These are phyloP conservation scores for Setomelanomma holmii DNA, from an alignment of 2,329 filamentous ascomycete genomes.

Conservation along the genomic window DNA sequence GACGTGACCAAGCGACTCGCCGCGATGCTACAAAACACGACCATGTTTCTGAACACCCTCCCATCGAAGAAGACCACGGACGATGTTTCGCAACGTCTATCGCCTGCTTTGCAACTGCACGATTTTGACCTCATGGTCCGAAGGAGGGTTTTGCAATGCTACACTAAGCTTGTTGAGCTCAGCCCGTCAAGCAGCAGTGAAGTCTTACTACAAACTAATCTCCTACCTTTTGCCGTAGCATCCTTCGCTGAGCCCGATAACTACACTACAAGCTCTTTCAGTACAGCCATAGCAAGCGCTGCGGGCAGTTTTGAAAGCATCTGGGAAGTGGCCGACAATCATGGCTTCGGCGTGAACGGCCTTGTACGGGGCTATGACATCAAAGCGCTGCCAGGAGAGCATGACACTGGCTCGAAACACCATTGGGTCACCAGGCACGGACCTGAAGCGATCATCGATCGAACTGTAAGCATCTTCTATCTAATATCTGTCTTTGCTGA, in stretches of 20 bases:
- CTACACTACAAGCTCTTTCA: constrained; percentile 83
- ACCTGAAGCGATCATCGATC: constrained; percentile 70
- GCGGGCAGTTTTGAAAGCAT: constrained; percentile 90
- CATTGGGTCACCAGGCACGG: constrained; percentile 63
- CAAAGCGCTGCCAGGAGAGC: constrained; percentile 70
- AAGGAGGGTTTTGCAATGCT: constrained; percentile 91
- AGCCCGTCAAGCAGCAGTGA: constrained; percentile 87
- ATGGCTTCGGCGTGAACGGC: constrained; percentile 90
- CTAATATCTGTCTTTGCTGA: constrained; percentile 12
- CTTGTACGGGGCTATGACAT: constrained; percentile 80
- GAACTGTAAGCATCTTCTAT: constrained; percentile 41
- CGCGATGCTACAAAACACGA: constrained; percentile 93
- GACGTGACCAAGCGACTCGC: constrained; percentile 94
- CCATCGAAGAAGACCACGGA: constrained; percentile 85
- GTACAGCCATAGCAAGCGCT: constrained; percentile 88
- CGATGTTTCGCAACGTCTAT: constrained; percentile 82
- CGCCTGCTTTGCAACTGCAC: constrained; percentile 83
- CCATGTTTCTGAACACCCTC: constrained; percentile 83
- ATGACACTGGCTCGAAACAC: constrained; percentile 49
- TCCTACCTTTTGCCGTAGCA: constrained; percentile 86
- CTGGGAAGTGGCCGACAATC: constrained; percentile 95
- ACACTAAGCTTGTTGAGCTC: constrained; percentile 86
- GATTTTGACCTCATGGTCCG: constrained; percentile 95
- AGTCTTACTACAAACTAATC: constrained; percentile 85
- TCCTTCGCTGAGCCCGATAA: constrained; percentile 93